These are phyloP conservation scores for Mycena olivaceomarginata DNA, from an alignment of 768 basidiomycete genomes.

Conservation along the genomic window DNA sequence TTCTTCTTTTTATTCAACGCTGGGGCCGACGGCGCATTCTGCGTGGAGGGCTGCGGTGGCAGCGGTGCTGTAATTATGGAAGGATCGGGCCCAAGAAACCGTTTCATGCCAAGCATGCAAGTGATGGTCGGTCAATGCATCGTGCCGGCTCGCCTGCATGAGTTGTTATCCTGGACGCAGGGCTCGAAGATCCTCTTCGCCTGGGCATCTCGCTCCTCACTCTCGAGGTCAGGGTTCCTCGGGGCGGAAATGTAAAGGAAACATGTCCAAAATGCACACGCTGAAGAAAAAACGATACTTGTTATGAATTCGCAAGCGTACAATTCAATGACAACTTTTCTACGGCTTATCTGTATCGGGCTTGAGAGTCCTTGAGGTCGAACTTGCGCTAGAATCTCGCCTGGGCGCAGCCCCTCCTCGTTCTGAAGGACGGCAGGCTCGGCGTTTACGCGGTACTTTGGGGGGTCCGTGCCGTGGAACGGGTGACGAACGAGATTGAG, in stretches of 20 bases:
- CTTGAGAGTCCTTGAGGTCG: neutral
- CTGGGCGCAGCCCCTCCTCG: constrained; percentile 38
- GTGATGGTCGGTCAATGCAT: too few species aligned
- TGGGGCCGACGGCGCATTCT: too few species aligned
- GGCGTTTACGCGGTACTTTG: constrained; percentile 79
- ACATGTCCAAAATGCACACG: neutral
- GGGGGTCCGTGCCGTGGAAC: constrained; percentile 88
- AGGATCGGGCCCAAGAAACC: too few species aligned
- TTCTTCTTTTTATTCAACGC: too few species aligned
- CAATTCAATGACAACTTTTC: constrained; percentile 20
- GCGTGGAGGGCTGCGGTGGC: too few species aligned
- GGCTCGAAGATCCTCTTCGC: neutral
- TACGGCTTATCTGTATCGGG: neutral
- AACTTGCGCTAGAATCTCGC: constrained; percentile 31
- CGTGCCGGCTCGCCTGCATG: too few species aligned
- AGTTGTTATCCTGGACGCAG: neutral
- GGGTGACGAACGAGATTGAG: constrained; percentile 97
- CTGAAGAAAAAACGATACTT: too few species aligned
- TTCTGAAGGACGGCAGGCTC: constrained; percentile 44
- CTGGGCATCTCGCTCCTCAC: too few species aligned
- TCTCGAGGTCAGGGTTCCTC: neutral
- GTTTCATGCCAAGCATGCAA: too few species aligned
- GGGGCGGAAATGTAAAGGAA: neutral
- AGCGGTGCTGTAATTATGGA: too few species aligned
- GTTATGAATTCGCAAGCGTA: constrained; percentile 17